A percentile compares a stretch with the other conserved stretches of the same genome.
Evolutionary conservation across 768 basidiomycete species (phyloP).

Genomic region (Cystofilobasidium ferigula): DNA sequence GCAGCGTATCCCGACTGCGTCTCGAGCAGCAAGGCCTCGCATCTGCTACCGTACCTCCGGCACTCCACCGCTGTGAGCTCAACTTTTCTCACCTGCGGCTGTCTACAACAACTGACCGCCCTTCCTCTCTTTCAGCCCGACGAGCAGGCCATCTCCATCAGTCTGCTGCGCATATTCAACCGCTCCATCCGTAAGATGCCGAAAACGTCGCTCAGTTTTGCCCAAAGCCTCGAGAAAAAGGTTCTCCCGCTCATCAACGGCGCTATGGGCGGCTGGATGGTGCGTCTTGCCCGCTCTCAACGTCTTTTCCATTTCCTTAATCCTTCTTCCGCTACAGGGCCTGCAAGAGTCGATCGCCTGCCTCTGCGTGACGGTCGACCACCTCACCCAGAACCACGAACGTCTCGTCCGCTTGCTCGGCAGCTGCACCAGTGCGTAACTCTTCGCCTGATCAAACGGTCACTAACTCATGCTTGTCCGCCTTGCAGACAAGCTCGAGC

Average conservation of each 20-base stretch:
- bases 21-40: conserved; percentile 70
- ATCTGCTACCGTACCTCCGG: conserved; percentile 80
- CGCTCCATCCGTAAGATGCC: conserved; percentile 77
- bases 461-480: neutral
- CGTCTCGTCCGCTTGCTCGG: conserved; percentile 67
- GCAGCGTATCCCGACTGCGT: conserved; percentile 73
- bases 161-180: conserved; percentile 77
- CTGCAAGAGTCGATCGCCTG: conserved; percentile 88
- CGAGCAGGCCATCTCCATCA: conserved; percentile 72
- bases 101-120: neutral
- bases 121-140: conserved; percentile 48
- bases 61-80: conserved; percentile 58
- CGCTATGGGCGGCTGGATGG: conserved; percentile 46
- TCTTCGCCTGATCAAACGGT: conserved; percentile 40
- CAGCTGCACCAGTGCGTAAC: conserved; percentile 64
- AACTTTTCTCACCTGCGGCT: conserved; percentile 14
- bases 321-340: conserved; percentile 43
- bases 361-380: conserved; percentile 70
- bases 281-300: neutral
- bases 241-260: conserved; percentile 87
- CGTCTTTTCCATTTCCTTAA: neutral
- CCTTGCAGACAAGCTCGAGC: conserved; percentile 37
- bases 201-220: conserved; percentile 77
- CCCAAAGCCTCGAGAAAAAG: conserved; percentile 64
- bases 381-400: conserved; percentile 75